phyloP scores from a whole-genome alignment of 2,329 filamentous ascomycete species.

The Fusarium multiceps region DNA sequence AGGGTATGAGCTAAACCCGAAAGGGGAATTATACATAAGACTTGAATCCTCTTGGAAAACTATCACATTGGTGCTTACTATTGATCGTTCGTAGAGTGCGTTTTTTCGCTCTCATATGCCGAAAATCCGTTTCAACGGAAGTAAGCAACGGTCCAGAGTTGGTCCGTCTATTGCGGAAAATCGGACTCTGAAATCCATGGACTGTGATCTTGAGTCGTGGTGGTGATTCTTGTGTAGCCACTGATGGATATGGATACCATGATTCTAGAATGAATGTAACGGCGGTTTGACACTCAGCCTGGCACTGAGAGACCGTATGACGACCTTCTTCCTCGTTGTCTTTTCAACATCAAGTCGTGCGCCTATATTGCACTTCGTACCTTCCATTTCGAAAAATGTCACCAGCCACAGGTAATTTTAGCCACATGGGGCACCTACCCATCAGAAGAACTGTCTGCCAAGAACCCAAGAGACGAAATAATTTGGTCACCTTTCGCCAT shows the following conservation, averaged over 20 bases:
- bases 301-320: background rate
- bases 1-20: slow-evolving; percentile 7
- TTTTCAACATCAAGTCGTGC: background rate
- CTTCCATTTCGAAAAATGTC: background rate
- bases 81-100: background rate
- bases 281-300: background rate
- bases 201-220: slow-evolving; percentile 1
- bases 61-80: background rate
- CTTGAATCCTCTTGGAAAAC: background rate
- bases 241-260: background rate
- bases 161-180: slow-evolving; percentile 6
- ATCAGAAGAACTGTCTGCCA: background rate
- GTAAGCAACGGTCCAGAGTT: slow-evolving; percentile 27
- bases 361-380: background rate
- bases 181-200: background rate
- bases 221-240: background rate
- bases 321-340: background rate
- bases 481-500: background rate
- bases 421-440: background rate
- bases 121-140: background rate
- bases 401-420: background rate
- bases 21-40: background rate
- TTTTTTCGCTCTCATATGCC: background rate
- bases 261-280: background rate
- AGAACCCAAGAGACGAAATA: background rate